Evolutionary conservation across 129 eudicot species (phyloP), one percentile per base, ranked within the genome.

Genomic region (Kitagawia praeruptora): DNA sequence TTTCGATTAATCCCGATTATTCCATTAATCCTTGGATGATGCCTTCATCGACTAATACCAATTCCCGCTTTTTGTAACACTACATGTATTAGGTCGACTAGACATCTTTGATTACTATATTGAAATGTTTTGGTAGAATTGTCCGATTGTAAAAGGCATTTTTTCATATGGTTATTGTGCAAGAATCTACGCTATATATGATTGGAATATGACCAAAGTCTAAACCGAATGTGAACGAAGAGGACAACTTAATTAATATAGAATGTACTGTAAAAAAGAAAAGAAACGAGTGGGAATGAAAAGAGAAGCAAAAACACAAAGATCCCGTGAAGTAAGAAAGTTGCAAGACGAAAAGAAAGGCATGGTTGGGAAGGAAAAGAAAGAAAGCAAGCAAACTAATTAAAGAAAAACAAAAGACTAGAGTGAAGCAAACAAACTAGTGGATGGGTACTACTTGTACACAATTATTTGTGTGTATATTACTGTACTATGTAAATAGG

Each of bases 381-480:
- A 23, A 76, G 69, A 39, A 54, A 42, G 7, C 2, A 54, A 56
- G 75, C 44, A 3, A 70, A 70, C 75, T 69, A 38, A 66, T 3
- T 18, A 21, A 21, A 54, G 0, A 4, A 16, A 51, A 11, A 46
- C 8, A 0, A 0, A 0, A 44, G 9, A 21, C 10, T 58, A 58
- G 76, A 79, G 82, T 67, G 23, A 79, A 79, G 82, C 76, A 70
- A 79, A 79, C 25, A 70, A 79, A 48, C 64, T 69, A 69, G 74
- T 69, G 42, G 40, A 28, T 34, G 41, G 21, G 41, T 67, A 67
- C 41, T 27, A 31, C 6, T 27, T 27, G 41, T 4, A 34, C 3
- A 47, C 18, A 12, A 47, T 13, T 14, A 13, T 14, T 9, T 11
- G 10, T 48, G 53, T 47, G 4, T 47, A 12, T 46, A 11, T 47